Percentiles rank a stretch among this genome's conserved stretches.
Conservation (phyloP, 2,329 filamentous ascomycete genomes). For the Orbilia javanica region DNA sequence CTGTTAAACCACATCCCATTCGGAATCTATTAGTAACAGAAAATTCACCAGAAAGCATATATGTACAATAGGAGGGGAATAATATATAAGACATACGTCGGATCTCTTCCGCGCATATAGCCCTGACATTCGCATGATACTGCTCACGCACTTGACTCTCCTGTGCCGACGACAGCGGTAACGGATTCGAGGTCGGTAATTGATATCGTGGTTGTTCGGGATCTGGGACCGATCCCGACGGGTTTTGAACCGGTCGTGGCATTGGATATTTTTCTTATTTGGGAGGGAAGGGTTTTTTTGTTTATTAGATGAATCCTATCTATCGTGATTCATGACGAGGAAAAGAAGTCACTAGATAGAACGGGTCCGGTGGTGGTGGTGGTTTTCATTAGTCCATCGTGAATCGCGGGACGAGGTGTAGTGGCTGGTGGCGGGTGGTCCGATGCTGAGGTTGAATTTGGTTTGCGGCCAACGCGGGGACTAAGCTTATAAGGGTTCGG, state of each 20-base stretch:
- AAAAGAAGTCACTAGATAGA: not conserved
- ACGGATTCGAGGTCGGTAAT: slow-evolving; percentile 77
- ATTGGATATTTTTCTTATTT: not conserved
- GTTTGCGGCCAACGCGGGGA: slow-evolving; percentile 6
- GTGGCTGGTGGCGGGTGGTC: slow-evolving; percentile 18
- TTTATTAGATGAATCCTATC: slow-evolving; percentile 40
- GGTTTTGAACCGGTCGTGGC: slow-evolving; percentile 47
- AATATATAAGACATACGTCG: slow-evolving; percentile 66
- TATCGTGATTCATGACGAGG: slow-evolving; percentile 59
- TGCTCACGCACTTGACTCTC: slow-evolving; percentile 84
- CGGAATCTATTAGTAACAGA: slow-evolving; percentile 1
- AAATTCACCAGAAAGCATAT: no score
- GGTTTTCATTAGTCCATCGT: slow-evolving; percentile 6
- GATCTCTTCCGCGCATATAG: slow-evolving; percentile 81
- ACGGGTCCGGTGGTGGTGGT: not conserved
- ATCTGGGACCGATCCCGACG: slow-evolving; percentile 47
- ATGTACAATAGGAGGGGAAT: no score
- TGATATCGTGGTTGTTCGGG: slow-evolving; percentile 41
- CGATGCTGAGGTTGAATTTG: slow-evolving; percentile 41
- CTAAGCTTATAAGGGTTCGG: not conserved
- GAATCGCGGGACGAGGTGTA: not conserved
- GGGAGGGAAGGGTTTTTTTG: no score
- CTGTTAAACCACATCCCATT: slow-evolving; percentile 69
- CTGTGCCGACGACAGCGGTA: slow-evolving; percentile 84
- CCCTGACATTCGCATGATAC: slow-evolving; percentile 82